phyloP scores from a whole-genome alignment of 2,329 filamentous ascomycete species.

The Botrytis squamosa region DNA sequence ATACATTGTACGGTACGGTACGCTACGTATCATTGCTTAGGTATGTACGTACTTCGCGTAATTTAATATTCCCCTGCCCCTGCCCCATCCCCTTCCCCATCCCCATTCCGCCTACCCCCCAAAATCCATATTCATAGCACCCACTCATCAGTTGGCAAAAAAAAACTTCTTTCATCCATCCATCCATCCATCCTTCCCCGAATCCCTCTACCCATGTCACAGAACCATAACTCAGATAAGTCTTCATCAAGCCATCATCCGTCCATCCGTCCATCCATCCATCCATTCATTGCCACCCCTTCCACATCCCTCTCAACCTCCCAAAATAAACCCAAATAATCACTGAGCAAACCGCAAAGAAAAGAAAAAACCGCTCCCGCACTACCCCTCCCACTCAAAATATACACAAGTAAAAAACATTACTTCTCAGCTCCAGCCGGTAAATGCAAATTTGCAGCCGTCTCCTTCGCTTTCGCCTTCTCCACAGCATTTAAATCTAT shows the following conservation, averaged over 20 bases:
- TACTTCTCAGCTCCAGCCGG: constrained; percentile 17
- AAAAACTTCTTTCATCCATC: not conserved
- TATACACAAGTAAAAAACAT: not conserved
- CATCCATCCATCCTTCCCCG: not conserved
- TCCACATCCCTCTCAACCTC: not conserved
- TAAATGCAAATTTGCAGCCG: constrained; percentile 21
- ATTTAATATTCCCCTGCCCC: not conserved
- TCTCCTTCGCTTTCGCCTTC: constrained; percentile 16
- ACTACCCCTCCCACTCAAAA: not conserved
- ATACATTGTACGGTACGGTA: not conserved
- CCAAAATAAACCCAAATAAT: not conserved
- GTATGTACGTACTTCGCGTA: not conserved
- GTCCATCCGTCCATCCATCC: not conserved
- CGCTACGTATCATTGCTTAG: not conserved
- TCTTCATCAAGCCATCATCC: not conserved
- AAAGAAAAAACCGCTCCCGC: not conserved
- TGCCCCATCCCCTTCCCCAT: not conserved
- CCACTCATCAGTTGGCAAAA: not conserved
- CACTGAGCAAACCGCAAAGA: not conserved
- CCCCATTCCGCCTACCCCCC: no score
- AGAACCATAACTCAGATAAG: not conserved
- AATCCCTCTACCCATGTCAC: not conserved
- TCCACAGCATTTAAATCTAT: constrained; percentile 23
- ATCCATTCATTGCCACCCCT: not conserved
- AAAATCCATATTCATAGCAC: not conserved